Evolutionary conservation across 441 rosid species (phyloP).

Genomic region (Mallotus repandus): DNA sequence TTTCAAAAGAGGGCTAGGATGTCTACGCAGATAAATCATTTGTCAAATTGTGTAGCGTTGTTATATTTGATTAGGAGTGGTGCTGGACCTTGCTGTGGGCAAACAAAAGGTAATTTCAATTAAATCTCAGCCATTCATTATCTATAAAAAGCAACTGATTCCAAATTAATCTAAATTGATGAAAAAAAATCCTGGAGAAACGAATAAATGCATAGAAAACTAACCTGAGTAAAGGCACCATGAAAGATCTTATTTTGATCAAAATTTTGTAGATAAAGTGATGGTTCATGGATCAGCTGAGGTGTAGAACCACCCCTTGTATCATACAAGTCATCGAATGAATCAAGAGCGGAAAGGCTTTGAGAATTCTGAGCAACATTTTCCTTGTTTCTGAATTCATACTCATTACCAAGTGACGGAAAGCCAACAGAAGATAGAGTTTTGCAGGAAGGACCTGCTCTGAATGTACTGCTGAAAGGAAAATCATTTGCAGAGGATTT

Average conservation of each 20-base stretch:
- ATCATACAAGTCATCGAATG: constrained; percentile 11
- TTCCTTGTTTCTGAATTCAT: constrained; percentile 1
- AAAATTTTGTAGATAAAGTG: constrained; percentile 9
- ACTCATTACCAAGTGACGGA: constrained; percentile 8
- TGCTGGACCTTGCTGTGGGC: constrained; percentile 5
- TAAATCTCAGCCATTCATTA: background rate
- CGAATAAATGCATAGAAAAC: background rate
- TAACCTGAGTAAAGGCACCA: constrained; percentile 20
- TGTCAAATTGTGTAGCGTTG: background rate
- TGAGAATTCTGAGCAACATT: constrained; percentile 14
- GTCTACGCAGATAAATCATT: background rate
- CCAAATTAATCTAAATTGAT: too few relatives aligned
- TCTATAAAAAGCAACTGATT: too few relatives aligned
- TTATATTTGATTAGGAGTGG: constrained; percentile 8
- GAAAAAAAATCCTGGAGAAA: background rate
- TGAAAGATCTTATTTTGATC: constrained; percentile 21
- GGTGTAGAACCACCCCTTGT: background rate
- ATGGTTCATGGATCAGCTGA: constrained; percentile 21
- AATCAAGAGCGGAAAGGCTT: constrained; percentile 4
- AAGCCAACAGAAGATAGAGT: background rate
- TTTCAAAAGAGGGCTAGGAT: background rate
- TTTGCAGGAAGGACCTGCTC: background rate
- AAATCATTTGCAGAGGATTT: constrained; percentile 2
- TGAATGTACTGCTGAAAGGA: background rate
- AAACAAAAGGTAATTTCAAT: background rate